phyloP scores from a whole-genome alignment of 805 yeast species.

The Blastobotrys chiropterorum region DNA sequence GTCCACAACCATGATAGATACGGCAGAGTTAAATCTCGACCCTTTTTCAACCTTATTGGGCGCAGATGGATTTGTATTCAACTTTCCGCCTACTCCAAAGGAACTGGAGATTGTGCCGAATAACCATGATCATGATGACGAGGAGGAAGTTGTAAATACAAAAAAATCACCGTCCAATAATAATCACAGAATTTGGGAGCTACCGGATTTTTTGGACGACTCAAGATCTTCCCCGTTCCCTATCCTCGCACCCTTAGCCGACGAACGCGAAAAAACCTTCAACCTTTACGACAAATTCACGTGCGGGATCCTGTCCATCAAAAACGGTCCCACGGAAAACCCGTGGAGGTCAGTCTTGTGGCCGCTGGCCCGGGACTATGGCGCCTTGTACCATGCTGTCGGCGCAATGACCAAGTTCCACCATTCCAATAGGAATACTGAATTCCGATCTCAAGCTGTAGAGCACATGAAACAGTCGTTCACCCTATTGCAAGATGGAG shows the following conservation, averaged over 20 bases:
- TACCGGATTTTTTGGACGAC: neutral
- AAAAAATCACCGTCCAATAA: neutral
- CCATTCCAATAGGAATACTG: conserved; percentile 41
- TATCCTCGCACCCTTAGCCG: conserved; percentile 4
- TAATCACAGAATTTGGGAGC: neutral
- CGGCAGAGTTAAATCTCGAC: neutral
- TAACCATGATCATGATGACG: neutral
- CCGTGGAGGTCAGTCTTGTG: conserved; percentile 58
- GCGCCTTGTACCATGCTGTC: conserved; percentile 55
- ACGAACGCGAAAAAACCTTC: conserved; percentile 20
- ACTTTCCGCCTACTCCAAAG: neutral
- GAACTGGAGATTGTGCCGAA: neutral
- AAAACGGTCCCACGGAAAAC: conserved; percentile 59
- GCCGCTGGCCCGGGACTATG: conserved; percentile 50
- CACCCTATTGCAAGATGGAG: conserved; percentile 51
- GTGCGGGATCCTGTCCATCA: conserved; percentile 53
- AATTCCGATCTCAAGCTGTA: conserved; percentile 44
- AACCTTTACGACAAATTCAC: conserved; percentile 38
- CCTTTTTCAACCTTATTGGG: neutral
- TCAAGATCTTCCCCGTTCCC: neutral
- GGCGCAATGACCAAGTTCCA: conserved; percentile 66
- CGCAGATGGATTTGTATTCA: neutral
- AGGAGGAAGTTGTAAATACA: neutral
- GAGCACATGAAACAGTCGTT: conserved; percentile 56
- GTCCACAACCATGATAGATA: neutral